A percentile compares a stretch with the other conserved stretches of the same genome.
Conservation (phyloP, 495 filamentous ascomycete genomes). For the Aspergillus funiculosus region DNA sequence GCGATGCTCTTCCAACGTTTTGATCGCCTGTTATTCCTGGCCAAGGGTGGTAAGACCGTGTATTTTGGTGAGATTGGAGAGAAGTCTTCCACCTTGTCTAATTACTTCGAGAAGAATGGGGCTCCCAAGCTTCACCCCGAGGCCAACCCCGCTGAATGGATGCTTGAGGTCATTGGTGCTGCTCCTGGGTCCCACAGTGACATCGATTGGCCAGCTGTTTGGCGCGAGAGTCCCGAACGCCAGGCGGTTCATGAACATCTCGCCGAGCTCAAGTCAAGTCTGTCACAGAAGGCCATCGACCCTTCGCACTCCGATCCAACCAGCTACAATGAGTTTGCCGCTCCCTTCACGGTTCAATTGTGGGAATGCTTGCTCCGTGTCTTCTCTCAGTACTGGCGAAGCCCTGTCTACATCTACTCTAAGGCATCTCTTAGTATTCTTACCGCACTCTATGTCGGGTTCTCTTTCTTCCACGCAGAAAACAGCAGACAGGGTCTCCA, state of each 20-base stretch:
- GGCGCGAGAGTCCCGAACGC: conserved; percentile 73
- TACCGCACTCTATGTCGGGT: conserved; percentile 72
- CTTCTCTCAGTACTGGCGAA: conserved; percentile 57
- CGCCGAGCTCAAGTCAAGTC: conserved; percentile 56
- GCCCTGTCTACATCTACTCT: conserved; percentile 52
- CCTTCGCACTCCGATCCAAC: conserved; percentile 26
- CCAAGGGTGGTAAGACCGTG: conserved; percentile 73
- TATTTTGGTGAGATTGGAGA: conserved; percentile 89
- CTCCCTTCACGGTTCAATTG: conserved; percentile 49
- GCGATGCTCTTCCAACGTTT: conserved; percentile 95
- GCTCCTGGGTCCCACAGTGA: conserved; percentile 74
- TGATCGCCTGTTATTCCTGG: conserved; percentile 80
- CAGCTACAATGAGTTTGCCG: conserved; percentile 47
- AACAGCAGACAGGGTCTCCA: conserved; percentile 77
- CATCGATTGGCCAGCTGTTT: conserved; percentile 77
- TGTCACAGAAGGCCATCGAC: conserved; percentile 41
- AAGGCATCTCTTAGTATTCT: conserved; percentile 52
- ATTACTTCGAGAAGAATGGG: conserved; percentile 79
- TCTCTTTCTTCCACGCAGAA: conserved; percentile 77
- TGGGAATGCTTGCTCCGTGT: conserved; percentile 46
- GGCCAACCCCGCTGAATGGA: conserved; percentile 92
- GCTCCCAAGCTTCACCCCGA: conserved; percentile 62
- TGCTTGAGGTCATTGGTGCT: conserved; percentile 89
- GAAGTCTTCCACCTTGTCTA: conserved; percentile 64
- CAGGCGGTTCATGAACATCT: conserved; percentile 62